Conservation (phyloP, 768 basidiomycete genomes). For the Russula compacta region DNA sequence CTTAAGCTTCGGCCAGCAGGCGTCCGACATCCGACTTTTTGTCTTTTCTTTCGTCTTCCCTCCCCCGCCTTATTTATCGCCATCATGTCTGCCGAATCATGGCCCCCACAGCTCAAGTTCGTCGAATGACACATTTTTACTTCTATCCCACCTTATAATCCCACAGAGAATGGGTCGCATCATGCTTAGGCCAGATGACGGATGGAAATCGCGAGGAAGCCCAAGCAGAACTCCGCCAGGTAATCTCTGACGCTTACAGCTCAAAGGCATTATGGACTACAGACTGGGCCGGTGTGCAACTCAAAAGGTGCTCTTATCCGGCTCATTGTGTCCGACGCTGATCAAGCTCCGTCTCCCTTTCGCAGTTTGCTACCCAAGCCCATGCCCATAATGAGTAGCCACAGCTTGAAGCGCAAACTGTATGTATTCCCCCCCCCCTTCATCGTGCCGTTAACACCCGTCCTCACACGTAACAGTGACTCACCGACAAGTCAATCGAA, state of each 20-base stretch:
- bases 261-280: constrained; percentile 83
- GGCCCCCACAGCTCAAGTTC: constrained; percentile 76
- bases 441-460: not conserved
- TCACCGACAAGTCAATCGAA: constrained; percentile 25
- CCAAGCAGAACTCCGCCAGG: constrained; percentile 89
- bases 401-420: constrained; percentile 62
- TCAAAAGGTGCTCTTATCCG: constrained; percentile 58
- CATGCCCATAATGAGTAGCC: constrained; percentile 30
- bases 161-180: constrained; percentile 87
- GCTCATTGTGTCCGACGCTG: not conserved
- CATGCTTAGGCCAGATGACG: constrained; percentile 86
- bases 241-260: constrained; percentile 89
- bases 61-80: not conserved
- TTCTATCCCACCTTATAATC: constrained; percentile 15
- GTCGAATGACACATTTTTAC: constrained; percentile 18
- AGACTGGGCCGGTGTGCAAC: constrained; percentile 83
- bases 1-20: not conserved
- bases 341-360: not conserved
- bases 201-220: constrained; percentile 81
- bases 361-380: constrained; percentile 55
- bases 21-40: too few relatives aligned
- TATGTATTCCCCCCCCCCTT: constrained; percentile 26
- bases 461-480: not conserved
- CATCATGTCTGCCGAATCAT: constrained; percentile 65
- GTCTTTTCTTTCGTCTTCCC: not conserved